These are phyloP conservation scores for Graphilbum fragrans DNA, from an alignment of 2,329 filamentous ascomycete species.

Conservation along the genomic window DNA sequence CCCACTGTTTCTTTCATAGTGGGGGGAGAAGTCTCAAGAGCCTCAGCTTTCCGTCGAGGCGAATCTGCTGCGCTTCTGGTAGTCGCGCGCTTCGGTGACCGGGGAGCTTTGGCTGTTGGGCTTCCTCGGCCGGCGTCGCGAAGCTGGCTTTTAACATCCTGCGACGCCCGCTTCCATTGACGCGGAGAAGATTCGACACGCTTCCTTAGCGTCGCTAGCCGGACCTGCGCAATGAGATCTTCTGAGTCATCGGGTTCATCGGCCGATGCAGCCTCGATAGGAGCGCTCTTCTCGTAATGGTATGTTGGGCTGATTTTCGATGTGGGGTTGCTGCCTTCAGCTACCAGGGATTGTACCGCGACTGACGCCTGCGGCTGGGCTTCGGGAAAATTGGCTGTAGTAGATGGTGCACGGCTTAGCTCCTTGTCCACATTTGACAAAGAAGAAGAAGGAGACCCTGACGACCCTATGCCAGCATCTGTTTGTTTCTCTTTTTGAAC, in stretches of 20 bases:
- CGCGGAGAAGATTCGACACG: slow-evolving; percentile 2
- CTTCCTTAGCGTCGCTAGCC: slow-evolving; percentile 1
- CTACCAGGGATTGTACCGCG: slow-evolving; percentile 10
- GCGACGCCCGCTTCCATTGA: background rate
- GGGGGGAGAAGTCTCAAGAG: too few species aligned
- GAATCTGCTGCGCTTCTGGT: too few species aligned
- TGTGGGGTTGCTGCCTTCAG: background rate
- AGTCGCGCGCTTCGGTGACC: too few species aligned
- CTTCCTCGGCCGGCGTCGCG: background rate
- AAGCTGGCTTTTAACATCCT: background rate
- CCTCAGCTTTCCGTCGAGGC: too few species aligned
- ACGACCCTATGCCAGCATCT: background rate
- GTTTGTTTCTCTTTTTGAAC: background rate
- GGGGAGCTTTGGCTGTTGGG: too few species aligned
- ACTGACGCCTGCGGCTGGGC: slow-evolving; percentile 5
- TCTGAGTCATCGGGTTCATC: slow-evolving; percentile 1
- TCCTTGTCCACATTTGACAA: background rate
- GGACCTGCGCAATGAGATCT: background rate
- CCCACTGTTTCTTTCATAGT: too few species aligned
- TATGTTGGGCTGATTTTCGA: background rate
- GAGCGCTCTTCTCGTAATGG: background rate
- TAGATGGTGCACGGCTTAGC: slow-evolving; percentile 9
- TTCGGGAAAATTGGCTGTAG: slow-evolving; percentile 7
- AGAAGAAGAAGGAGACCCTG: background rate
- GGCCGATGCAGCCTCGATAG: background rate